Evolutionary conservation across 73 alveolate species (phyloP).

Genomic region (Paramecium sexaurelia): DNA sequence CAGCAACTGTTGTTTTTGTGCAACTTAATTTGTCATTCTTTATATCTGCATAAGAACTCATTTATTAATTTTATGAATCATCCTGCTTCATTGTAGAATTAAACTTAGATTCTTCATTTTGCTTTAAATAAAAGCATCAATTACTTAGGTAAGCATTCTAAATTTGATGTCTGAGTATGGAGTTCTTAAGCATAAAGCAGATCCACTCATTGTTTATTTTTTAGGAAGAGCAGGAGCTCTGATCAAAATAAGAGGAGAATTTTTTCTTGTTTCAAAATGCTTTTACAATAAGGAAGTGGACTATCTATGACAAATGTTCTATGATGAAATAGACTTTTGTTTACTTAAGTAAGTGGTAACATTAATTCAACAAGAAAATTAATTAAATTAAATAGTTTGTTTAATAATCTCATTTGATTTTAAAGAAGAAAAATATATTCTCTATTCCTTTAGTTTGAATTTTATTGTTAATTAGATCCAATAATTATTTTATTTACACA

Average conservation of each 20-base stretch:
- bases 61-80: neutral
- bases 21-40: slow-evolving; percentile 11
- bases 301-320: slow-evolving; percentile 21
- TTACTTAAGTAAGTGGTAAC: slow-evolving; percentile 17
- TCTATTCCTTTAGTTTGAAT: too few relatives aligned
- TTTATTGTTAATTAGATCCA: too few relatives aligned
- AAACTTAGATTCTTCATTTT: neutral
- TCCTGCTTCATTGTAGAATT: neutral
- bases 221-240: slow-evolving; percentile 32
- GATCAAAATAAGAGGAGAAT: slow-evolving; percentile 8
- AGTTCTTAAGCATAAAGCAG: neutral
- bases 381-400: neutral
- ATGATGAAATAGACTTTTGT: neutral
- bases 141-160: neutral
- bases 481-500: too few relatives aligned
- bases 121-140: neutral
- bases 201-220: neutral
- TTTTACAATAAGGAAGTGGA: neutral
- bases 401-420: too few relatives aligned
- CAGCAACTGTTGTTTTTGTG: slow-evolving; percentile 11
- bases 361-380: neutral
- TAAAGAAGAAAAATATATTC: too few relatives aligned
- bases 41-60: neutral
- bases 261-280: slow-evolving; percentile 27
- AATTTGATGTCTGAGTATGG: slow-evolving; percentile 1